A percentile compares a stretch with the other conserved stretches of the same genome.
These are phyloP conservation scores for Citrus sinensis DNA, from an alignment of 345 rosid genomes.

Conservation along the genomic window DNA sequence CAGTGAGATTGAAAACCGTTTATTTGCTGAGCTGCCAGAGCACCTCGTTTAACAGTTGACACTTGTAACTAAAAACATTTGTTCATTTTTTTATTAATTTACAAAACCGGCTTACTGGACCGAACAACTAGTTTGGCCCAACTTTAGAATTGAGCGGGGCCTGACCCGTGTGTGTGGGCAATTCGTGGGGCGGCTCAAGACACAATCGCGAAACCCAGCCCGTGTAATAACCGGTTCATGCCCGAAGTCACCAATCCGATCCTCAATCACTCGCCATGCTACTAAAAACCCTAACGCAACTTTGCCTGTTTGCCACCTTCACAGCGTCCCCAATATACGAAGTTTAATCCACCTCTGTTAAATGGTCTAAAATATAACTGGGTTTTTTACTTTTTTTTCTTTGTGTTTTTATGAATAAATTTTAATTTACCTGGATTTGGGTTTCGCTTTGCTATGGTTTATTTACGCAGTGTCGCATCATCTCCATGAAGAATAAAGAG, in stretches of 20 bases:
- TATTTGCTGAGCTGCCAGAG: background rate
- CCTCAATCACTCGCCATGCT: background rate
- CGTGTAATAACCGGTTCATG: background rate
- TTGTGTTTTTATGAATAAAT: background rate
- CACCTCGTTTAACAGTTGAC: background rate
- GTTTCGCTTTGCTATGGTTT: constrained; percentile 20
- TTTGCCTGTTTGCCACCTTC: background rate
- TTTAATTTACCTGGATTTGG: background rate
- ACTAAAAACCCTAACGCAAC: background rate
- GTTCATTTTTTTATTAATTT: background rate
- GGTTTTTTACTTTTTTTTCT: background rate
- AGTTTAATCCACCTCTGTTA: background rate
- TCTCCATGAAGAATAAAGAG: constrained; percentile 32
- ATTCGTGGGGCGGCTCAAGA: background rate
- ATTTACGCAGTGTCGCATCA: constrained; percentile 5
- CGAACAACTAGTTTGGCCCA: background rate
- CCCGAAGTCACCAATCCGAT: background rate
- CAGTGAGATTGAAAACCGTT: background rate
- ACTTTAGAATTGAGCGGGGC: background rate
- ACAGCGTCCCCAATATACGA: background rate
- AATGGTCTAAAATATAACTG: background rate
- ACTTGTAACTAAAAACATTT: background rate
- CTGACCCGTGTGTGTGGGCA: no score
- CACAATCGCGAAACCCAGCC: background rate
- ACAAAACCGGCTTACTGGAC: background rate